These are phyloP conservation scores for Cavenderia fasciculata DNA, from an alignment of 78 protist species.

Conservation along the genomic window DNA sequence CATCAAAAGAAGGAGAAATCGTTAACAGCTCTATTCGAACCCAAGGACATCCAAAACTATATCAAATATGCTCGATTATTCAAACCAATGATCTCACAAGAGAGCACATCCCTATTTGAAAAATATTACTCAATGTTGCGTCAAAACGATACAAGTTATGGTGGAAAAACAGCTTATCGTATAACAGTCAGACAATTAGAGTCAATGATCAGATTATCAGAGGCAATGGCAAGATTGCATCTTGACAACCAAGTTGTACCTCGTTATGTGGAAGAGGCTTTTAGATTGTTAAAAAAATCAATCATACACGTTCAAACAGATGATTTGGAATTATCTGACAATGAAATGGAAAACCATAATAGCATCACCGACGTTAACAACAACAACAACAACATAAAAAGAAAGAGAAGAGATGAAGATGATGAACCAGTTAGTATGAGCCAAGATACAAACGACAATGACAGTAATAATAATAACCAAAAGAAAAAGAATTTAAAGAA, in stretches of 20 bases:
- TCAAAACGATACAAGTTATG: constrained; percentile 15
- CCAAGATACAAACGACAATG: not conserved
- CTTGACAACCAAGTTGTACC: constrained; percentile 5
- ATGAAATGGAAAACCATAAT: too few species aligned
- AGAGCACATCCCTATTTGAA: constrained; percentile 32
- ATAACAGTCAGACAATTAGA: constrained; percentile 99
- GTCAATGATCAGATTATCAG: constrained; percentile 96
- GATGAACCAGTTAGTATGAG: too few species aligned
- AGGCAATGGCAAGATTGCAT: constrained; percentile 93
- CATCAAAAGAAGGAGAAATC: constrained; percentile 87
- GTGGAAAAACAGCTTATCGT: constrained; percentile 71
- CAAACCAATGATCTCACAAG: constrained; percentile 85
- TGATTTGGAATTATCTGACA: constrained; percentile 53
- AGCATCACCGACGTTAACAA: too few species aligned
- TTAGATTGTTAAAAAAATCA: constrained; percentile 73
- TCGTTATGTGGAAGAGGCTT: constrained; percentile 79
- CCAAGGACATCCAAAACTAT: constrained; percentile 90
- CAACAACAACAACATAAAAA: too few species aligned
- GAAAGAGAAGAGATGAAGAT: not conserved
- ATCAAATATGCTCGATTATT: constrained; percentile 88
- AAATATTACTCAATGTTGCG: constrained; percentile 81
- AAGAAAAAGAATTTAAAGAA: too few species aligned
- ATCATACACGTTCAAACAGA: constrained; percentile 78
- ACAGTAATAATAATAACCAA: constrained; percentile 6
- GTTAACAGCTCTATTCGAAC: constrained; percentile 59